phyloP scores from a whole-genome alignment of 495 filamentous ascomycete species.

The Lophiostoma macrostomum region DNA sequence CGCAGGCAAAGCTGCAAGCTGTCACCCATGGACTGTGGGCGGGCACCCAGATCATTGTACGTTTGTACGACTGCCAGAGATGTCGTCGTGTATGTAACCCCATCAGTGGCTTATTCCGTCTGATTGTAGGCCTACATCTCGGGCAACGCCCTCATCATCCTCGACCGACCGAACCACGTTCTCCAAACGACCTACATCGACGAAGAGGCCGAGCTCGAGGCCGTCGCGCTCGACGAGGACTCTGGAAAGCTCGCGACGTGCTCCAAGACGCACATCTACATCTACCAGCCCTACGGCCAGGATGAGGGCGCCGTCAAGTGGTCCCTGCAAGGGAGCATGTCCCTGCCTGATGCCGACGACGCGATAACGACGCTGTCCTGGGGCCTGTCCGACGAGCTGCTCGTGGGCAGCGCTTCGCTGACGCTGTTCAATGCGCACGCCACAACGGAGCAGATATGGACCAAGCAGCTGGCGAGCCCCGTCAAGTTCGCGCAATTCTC shows the following conservation, averaged over 20 bases:
- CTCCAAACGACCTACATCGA: constrained; percentile 91
- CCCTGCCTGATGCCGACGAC: constrained; percentile 41
- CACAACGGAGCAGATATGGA: constrained; percentile 63
- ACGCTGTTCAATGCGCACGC: constrained; percentile 62
- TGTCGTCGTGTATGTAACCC: no score
- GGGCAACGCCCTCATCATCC: constrained; percentile 79
- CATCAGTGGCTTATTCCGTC: no score
- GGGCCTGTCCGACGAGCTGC: constrained; percentile 77
- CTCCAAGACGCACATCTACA: constrained; percentile 60
- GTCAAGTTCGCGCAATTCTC: constrained; percentile 78
- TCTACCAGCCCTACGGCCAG: constrained; percentile 76
- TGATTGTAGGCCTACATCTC: constrained; percentile 90
- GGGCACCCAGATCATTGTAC: constrained; percentile 73
- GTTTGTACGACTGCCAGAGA: no score
- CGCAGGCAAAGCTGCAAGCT: constrained; percentile 85
- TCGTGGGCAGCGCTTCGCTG: constrained; percentile 69
- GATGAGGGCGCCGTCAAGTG: constrained; percentile 67
- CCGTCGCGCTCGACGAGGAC: constrained; percentile 71
- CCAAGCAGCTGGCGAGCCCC: constrained; percentile 65
- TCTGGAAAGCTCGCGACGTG: constrained; percentile 83
- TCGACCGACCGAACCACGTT: constrained; percentile 68
- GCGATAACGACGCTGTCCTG: constrained; percentile 70
- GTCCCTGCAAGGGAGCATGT: constrained; percentile 51
- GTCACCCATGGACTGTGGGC: constrained; percentile 83
- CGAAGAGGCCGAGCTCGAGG: constrained; percentile 65